Conservation (phyloP, 2,329 filamentous ascomycete genomes). For the Bipolaris gigantea region DNA sequence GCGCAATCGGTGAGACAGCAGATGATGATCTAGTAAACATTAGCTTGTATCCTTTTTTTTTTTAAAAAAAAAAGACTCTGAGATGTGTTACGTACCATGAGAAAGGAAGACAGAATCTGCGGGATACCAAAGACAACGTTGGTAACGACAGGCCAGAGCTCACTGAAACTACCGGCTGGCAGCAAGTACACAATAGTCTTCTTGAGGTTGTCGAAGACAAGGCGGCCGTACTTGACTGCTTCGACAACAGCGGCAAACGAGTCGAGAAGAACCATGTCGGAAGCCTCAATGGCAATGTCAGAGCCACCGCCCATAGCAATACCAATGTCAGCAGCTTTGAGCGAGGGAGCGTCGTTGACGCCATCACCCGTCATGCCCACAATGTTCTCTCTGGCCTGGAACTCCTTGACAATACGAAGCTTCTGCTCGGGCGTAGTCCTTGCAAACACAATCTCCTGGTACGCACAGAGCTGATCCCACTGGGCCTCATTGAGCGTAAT, state of each 20-base stretch:
- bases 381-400: slow-evolving; percentile 63
- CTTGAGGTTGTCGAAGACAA: slow-evolving; percentile 79
- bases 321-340: slow-evolving; percentile 62
- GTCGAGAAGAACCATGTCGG: slow-evolving; percentile 66
- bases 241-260: slow-evolving; percentile 72
- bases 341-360: slow-evolving; percentile 56
- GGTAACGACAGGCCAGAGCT: slow-evolving; percentile 74
- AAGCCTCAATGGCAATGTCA: slow-evolving; percentile 64
- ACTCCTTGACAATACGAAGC: slow-evolving; percentile 75
- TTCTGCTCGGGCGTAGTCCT: slow-evolving; percentile 76
- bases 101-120: slow-evolving; percentile 71
- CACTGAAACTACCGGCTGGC: slow-evolving; percentile 72
- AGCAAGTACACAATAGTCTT: slow-evolving; percentile 76
- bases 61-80: not conserved
- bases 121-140: slow-evolving; percentile 73
- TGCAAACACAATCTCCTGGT: slow-evolving; percentile 75
- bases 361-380: slow-evolving; percentile 57
- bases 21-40: slow-evolving; percentile 39
- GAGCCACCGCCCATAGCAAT: slow-evolving; percentile 62
- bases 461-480: slow-evolving; percentile 67
- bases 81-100: slow-evolving; percentile 55
- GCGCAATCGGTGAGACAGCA: slow-evolving; percentile 74
- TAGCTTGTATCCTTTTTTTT: not conserved
- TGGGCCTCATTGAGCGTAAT: slow-evolving; percentile 66
- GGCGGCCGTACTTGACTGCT: slow-evolving; percentile 70